Evolutionary conservation across 805 yeast species (phyloP).

Genomic region (Starmerella scarabaei): DNA sequence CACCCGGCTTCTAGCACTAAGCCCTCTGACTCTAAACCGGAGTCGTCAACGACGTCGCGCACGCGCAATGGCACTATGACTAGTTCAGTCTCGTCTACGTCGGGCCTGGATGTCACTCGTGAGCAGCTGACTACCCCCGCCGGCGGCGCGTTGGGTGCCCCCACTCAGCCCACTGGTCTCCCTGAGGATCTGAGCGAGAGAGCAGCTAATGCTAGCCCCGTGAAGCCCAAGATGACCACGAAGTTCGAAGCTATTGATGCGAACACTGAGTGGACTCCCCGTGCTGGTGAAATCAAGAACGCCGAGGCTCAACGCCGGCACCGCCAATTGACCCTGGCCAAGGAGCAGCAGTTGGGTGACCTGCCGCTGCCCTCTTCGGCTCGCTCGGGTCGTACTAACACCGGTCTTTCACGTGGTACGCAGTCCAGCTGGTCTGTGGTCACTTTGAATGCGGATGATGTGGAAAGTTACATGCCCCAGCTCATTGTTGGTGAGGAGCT

Average conservation of each 20-base stretch:
- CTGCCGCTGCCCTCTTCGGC: slow-evolving; percentile 1
- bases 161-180: slow-evolving; percentile 19
- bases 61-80: neutral
- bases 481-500: slow-evolving; percentile 86
- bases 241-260: too few relatives aligned
- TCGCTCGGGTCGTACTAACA: neutral
- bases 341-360: neutral
- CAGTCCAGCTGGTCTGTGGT: slow-evolving; percentile 7
- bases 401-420: neutral
- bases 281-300: neutral
- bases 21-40: too few relatives aligned
- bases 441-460: slow-evolving; percentile 38
- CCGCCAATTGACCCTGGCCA: slow-evolving; percentile 9
- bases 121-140: neutral
- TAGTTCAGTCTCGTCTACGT: too few relatives aligned
- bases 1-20: too few relatives aligned
- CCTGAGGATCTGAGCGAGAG: slow-evolving; percentile 8
- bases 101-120: too few relatives aligned
- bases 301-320: slow-evolving; percentile 21
- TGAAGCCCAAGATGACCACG: slow-evolving; percentile 5
- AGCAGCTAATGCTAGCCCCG: slow-evolving; percentile 2
- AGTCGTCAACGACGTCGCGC: neutral
- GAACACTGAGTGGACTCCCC: too few relatives aligned
- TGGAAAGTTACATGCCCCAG: slow-evolving; percentile 55
- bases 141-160: slow-evolving; percentile 3